Evolutionary conservation across 2,329 filamentous ascomycete genomes (phyloP).

Genomic region (Alternaria incomplexa): DNA sequence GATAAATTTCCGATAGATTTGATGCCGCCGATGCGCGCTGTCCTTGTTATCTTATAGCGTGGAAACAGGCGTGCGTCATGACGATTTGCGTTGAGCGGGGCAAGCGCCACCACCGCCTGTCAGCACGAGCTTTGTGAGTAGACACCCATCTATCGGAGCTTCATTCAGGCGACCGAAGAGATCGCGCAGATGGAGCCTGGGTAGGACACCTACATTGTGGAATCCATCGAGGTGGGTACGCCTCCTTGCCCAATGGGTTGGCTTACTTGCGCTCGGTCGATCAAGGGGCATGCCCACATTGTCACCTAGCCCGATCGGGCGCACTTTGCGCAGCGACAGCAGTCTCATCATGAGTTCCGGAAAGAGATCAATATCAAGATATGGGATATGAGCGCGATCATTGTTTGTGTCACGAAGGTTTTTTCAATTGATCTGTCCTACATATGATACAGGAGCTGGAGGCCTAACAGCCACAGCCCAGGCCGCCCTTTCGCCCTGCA

Average conservation of each 20-base stretch:
- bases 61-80: conserved; percentile 5
- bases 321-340: background rate
- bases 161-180: background rate
- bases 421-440: background rate
- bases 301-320: background rate
- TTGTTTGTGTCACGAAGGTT: background rate
- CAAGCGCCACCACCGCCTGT: background rate
- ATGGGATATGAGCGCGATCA: background rate
- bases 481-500: background rate
- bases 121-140: background rate
- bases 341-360: background rate
- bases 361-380: background rate
- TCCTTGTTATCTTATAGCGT: conserved; percentile 5
- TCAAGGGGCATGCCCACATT: background rate
- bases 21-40: background rate
- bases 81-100: conserved; percentile 7
- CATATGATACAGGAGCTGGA: background rate
- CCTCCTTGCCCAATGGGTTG: background rate
- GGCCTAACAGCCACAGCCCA: background rate
- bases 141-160: background rate
- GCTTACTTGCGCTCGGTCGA: background rate
- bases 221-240: background rate
- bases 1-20: background rate
- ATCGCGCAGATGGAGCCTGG: background rate
- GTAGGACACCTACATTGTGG: background rate